These are phyloP conservation scores for Xylaria sp. DNA, from an alignment of 2,329 filamentous ascomycete genomes.

Conservation along the genomic window DNA sequence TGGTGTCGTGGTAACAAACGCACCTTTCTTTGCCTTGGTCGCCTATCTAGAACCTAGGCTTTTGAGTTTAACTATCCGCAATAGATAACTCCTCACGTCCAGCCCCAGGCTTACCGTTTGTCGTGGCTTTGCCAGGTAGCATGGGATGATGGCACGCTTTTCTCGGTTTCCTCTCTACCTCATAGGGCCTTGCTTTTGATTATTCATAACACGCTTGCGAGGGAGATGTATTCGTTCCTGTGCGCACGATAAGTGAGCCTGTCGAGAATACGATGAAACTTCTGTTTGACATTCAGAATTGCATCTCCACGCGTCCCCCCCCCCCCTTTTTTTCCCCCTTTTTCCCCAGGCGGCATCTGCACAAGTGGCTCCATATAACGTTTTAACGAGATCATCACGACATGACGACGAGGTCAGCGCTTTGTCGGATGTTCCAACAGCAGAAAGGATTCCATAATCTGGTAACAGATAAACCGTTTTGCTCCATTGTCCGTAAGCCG, in stretches of 20 bases:
- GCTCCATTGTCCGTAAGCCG: slow-evolving; percentile 5
- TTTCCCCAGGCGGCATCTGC: slow-evolving; percentile 8
- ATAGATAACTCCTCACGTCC: neutral
- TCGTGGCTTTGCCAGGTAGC: neutral
- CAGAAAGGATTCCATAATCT: neutral
- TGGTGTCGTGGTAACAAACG: slow-evolving; percentile 39
- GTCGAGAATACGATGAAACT: neutral
- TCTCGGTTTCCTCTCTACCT: slow-evolving; percentile 1
- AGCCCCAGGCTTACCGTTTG: neutral
- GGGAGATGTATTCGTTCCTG: neutral
- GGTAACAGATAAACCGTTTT: slow-evolving; percentile 10
- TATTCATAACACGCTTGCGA: slow-evolving; percentile 7
- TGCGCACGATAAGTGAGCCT: neutral
- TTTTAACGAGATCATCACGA: slow-evolving; percentile 23
- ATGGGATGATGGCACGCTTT: neutral
- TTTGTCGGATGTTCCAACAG: slow-evolving; percentile 1
- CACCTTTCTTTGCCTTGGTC: slow-evolving; percentile 25
- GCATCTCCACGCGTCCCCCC: neutral
- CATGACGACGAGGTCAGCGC: slow-evolving; percentile 9
- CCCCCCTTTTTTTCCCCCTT: slow-evolving; percentile 9
- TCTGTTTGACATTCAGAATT: neutral
- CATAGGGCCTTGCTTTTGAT: neutral
- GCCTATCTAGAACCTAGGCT: slow-evolving; percentile 1
- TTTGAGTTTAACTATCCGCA: neutral
- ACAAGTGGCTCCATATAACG: slow-evolving; percentile 13